A percentile compares a stretch with the other conserved stretches of the same genome.
Conservation (phyloP, 257 asterid genomes). For the Nicotiana paniculata region DNA sequence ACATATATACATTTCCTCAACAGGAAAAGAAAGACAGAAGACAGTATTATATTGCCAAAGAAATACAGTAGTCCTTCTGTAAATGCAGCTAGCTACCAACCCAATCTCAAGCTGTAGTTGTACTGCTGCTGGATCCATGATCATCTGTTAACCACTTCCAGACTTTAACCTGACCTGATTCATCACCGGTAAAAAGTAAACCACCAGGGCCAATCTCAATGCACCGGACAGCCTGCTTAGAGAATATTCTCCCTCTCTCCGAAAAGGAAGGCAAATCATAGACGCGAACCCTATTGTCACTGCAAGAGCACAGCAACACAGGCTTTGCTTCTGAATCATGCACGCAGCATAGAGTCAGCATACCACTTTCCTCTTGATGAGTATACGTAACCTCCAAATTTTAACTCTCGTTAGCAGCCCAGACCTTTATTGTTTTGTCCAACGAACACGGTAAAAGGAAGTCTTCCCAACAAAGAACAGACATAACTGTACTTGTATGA, state of each 20-base stretch:
- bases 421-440: constrained; percentile 52
- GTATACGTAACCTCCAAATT: constrained; percentile 29
- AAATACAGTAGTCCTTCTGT: background rate
- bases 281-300: constrained; percentile 33
- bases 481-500: constrained; percentile 38
- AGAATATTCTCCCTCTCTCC: constrained; percentile 53
- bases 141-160: constrained; percentile 32
- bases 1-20: background rate
- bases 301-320: constrained; percentile 36
- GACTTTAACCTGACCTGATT: constrained; percentile 36
- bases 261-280: constrained; percentile 49
- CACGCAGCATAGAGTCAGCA: constrained; percentile 34
- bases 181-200: constrained; percentile 49
- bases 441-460: constrained; percentile 52
- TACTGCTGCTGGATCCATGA: background rate
- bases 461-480: constrained; percentile 49
- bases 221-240: constrained; percentile 17
- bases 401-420: constrained; percentile 38
- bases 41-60: background rate
- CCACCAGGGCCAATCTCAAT: constrained; percentile 26
- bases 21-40: background rate
- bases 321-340: constrained; percentile 33
- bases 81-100: background rate
- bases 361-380: constrained; percentile 28
- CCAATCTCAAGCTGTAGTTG: background rate